Percentiles rank a stretch among this genome's conserved stretches.
These are phyloP conservation scores for Kazachstania sp. DNA, from an alignment of 1,139 yeast species.

Conservation along the genomic window DNA sequence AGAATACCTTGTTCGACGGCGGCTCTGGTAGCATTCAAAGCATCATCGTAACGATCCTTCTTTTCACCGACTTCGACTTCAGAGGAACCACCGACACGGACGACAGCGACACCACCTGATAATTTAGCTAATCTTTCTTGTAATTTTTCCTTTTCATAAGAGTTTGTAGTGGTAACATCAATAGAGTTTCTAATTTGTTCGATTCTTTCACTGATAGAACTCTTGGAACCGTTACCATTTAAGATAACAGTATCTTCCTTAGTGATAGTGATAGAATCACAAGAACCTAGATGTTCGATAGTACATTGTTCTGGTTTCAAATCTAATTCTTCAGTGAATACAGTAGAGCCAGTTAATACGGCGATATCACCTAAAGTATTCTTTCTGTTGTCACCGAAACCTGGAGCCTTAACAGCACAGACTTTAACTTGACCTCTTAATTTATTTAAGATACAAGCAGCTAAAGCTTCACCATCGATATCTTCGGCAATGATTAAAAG, in stretches of 20 bases:
- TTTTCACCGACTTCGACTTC: constrained; percentile 99
- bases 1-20: constrained; percentile 99
- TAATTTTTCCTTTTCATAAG: constrained; percentile 94
- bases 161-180: constrained; percentile 69
- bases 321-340: constrained; percentile 96
- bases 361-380: constrained; percentile 96
- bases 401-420: constrained; percentile 98
- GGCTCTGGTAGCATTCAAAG: constrained; percentile 98
- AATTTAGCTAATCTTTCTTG: constrained; percentile 98
- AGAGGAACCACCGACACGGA: constrained; percentile 96
- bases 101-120: constrained; percentile 98
- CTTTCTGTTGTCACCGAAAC: constrained; percentile 99
- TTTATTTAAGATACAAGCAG: constrained; percentile 97
- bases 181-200: constrained; percentile 90
- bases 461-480: constrained; percentile 96
- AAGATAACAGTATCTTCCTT: constrained; percentile 95
- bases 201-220: constrained; percentile 79
- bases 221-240: constrained; percentile 94
- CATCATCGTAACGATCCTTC: constrained; percentile 99
- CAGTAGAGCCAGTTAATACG: constrained; percentile 94
- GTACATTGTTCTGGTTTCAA: constrained; percentile 96
- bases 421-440: constrained; percentile 99
- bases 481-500: constrained; percentile 93
- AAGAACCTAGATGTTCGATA: constrained; percentile 82
- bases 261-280: constrained; percentile 89